Evolutionary conservation across 2,329 filamentous ascomycete species (phyloP).

Genomic region (Claviceps maximensis): DNA sequence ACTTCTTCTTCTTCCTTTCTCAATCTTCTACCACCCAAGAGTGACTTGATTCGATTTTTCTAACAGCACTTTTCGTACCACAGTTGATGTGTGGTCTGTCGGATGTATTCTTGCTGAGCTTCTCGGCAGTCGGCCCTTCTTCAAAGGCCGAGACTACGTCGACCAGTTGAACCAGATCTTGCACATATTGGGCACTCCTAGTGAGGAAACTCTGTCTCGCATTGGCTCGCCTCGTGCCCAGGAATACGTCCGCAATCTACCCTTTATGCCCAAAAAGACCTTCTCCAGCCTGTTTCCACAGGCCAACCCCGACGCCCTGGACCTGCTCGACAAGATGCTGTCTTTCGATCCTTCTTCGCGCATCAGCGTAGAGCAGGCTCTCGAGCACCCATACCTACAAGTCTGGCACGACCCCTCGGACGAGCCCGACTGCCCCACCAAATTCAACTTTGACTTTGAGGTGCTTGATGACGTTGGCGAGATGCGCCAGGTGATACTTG

Average conservation of each 20-base stretch:
- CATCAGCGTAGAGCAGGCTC: conserved; percentile 85
- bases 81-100: conserved; percentile 98
- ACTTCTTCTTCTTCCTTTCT: not conserved
- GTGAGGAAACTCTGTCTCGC: conserved; percentile 82
- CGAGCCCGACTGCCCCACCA: conserved; percentile 83
- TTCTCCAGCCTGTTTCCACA: conserved; percentile 84
- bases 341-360: conserved; percentile 90
- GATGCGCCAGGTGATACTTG: conserved; percentile 94
- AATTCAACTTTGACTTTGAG: conserved; percentile 97
- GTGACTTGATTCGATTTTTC: not conserved
- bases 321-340: conserved; percentile 92
- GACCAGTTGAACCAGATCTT: conserved; percentile 99
- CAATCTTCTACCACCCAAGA: too few species aligned
- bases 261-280: conserved; percentile 84
- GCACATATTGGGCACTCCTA: conserved; percentile 92
- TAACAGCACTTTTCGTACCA: not conserved
- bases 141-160: conserved; percentile 98
- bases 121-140: conserved; percentile 90
- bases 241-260: conserved; percentile 95
- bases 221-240: conserved; percentile 93
- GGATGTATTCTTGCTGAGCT: conserved; percentile 96
- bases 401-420: conserved; percentile 98
- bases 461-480: conserved; percentile 89
- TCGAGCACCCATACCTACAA: conserved; percentile 90
- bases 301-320: conserved; percentile 90